Evolutionary conservation across 2,329 filamentous ascomycete species (phyloP).

Genomic region (Zelopaecilomyces penicillatus): DNA sequence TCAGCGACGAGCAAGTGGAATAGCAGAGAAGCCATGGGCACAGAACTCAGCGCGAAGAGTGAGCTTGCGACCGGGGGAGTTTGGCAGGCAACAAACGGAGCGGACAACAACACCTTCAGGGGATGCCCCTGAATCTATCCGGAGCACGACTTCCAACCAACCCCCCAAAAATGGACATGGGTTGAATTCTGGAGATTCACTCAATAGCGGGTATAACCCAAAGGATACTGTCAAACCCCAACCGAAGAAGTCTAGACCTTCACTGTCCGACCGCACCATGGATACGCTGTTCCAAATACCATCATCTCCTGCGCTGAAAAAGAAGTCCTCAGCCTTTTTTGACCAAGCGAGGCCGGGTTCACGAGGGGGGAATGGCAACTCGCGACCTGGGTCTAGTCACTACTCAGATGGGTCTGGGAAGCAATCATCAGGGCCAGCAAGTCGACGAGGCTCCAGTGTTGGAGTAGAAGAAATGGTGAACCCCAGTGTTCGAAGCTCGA

Average conservation of each 20-base stretch:
- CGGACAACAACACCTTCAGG: neutral
- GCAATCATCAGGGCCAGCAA: conserved; percentile 40
- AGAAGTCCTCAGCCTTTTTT: conserved; percentile 65
- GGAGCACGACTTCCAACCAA: conserved; percentile 7
- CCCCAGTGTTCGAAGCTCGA: conserved; percentile 35
- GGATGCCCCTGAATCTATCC: conserved; percentile 17
- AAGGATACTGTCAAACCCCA: conserved; percentile 15
- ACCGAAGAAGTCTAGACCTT: conserved; percentile 35
- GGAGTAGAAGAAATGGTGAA: conserved; percentile 33
- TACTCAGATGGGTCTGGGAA: conserved; percentile 51
- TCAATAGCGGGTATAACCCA: neutral
- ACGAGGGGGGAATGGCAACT: conserved; percentile 35
- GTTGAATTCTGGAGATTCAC: too few relatives aligned
- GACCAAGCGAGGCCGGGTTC: conserved; percentile 51
- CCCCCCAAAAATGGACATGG: conserved; percentile 11
- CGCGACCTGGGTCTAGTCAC: conserved; percentile 50
- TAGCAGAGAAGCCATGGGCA: conserved; percentile 9
- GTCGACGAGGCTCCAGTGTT: conserved; percentile 47
- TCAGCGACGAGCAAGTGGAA: conserved; percentile 8
- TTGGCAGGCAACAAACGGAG: neutral
- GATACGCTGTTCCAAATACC: conserved; percentile 74
- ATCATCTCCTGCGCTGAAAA: conserved; percentile 62
- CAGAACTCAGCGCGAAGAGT: neutral
- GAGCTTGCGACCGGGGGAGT: neutral
- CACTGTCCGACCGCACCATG: conserved; percentile 75